Evolutionary conservation across 2,329 filamentous ascomycete genomes (phyloP).

Genomic region (Lojkania enalia): DNA sequence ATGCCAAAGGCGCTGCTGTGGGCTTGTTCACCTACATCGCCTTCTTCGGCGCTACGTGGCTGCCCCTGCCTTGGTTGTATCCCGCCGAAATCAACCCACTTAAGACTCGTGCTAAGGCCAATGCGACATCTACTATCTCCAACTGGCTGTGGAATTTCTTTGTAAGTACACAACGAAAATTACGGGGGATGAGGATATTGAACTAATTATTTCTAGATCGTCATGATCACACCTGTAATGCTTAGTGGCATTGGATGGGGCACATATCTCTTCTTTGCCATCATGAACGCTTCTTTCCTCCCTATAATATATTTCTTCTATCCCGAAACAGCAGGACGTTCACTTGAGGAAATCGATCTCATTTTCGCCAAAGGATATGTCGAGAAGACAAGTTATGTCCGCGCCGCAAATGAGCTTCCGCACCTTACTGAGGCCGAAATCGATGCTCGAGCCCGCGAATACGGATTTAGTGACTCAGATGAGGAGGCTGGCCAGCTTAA

Average conservation of each 20-base stretch:
- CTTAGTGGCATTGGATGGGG: slow-evolving; percentile 43
- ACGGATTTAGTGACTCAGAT: slow-evolving; percentile 27
- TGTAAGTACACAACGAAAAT: no score
- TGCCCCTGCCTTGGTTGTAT: slow-evolving; percentile 65
- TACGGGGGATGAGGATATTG: no score
- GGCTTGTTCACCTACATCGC: slow-evolving; percentile 71
- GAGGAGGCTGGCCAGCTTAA: slow-evolving; percentile 13
- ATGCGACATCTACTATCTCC: slow-evolving; percentile 57
- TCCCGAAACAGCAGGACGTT: slow-evolving; percentile 57
- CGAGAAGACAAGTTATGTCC: slow-evolving; percentile 63
- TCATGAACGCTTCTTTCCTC: slow-evolving; percentile 57
- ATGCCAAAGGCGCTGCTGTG: slow-evolving; percentile 57
- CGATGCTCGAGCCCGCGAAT: slow-evolving; percentile 48
- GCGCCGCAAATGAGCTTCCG: slow-evolving; percentile 59
- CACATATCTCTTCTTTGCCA: slow-evolving; percentile 54
- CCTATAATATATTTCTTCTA: slow-evolving; percentile 60
- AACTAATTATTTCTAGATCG: no score
- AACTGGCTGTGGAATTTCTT: slow-evolving; percentile 60
- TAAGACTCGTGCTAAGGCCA: slow-evolving; percentile 59
- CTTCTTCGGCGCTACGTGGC: slow-evolving; percentile 67
- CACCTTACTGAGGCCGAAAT: slow-evolving; percentile 56
- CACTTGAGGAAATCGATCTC: slow-evolving; percentile 57
- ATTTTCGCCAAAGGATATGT: slow-evolving; percentile 52
- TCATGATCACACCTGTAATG: slow-evolving; percentile 43
- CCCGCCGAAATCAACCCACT: slow-evolving; percentile 58